Conservation (phyloP, 306 rosid genomes). For the Cicer chorassanicum region DNA sequence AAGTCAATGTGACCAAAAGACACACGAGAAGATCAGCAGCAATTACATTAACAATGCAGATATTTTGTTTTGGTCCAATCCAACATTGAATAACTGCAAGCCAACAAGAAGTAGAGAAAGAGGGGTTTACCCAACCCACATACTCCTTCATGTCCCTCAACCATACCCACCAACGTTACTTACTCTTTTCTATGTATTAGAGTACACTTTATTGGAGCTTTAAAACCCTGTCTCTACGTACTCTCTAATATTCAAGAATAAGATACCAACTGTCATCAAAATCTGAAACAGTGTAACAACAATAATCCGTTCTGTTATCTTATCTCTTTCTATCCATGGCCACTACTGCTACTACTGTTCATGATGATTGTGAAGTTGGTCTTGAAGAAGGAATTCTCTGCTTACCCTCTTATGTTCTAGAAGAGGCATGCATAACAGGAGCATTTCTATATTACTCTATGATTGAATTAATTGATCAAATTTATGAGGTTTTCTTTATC, state of each 20-base stretch:
- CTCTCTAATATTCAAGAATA: constrained; percentile 44
- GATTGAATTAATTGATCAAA: constrained; percentile 27
- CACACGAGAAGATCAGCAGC: background rate
- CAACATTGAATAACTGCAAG: constrained; percentile 44
- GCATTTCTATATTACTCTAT: background rate
- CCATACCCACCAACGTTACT: constrained; percentile 26
- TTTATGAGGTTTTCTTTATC: background rate
- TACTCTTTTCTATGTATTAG: background rate
- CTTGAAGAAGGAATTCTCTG: constrained; percentile 68
- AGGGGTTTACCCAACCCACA: constrained; percentile 65
- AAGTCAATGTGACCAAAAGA: constrained; percentile 21
- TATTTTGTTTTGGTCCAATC: background rate
- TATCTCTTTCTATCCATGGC: constrained; percentile 9
- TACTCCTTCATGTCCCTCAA: constrained; percentile 30
- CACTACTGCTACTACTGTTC: constrained; percentile 65
- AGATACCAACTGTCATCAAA: constrained; percentile 37
- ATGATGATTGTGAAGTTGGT: constrained; percentile 51
- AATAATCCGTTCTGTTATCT: constrained; percentile 3
- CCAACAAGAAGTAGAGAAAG: constrained; percentile 39
- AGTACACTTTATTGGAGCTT: constrained; percentile 53
- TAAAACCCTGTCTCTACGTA: constrained; percentile 40
- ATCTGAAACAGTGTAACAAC: background rate
- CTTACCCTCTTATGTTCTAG: constrained; percentile 65
- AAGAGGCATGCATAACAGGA: constrained; percentile 40
- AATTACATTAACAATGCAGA: background rate